Evolutionary conservation across 345 rosid species (phyloP).

Genomic region (Erodium maritimum): DNA sequence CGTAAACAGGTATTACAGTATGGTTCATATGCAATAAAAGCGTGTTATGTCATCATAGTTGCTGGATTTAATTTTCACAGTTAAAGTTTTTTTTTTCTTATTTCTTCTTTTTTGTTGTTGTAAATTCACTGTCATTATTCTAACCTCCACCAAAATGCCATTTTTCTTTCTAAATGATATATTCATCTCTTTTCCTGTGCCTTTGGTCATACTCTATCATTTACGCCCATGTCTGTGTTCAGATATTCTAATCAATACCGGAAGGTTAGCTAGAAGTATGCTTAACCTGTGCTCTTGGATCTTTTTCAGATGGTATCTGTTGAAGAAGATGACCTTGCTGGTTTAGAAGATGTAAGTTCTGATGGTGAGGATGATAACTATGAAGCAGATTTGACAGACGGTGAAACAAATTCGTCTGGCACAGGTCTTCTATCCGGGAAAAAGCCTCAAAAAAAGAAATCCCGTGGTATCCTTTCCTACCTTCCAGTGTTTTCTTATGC

Average conservation of each 20-base stretch:
- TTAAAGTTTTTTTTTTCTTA: neutral
- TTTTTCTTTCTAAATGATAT: no score
- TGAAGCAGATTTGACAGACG: slow-evolving; percentile 83
- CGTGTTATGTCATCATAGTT: neutral
- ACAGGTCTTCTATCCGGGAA: slow-evolving; percentile 61
- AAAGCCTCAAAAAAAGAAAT: slow-evolving; percentile 65
- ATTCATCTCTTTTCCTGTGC: neutral
- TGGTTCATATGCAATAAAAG: neutral
- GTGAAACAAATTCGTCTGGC: slow-evolving; percentile 67
- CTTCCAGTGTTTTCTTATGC: neutral
- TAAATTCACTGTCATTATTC: neutral
- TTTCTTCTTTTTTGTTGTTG: neutral
- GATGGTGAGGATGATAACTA: slow-evolving; percentile 94
- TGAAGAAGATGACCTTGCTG: slow-evolving; percentile 99
- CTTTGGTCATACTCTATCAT: neutral
- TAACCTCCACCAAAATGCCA: neutral
- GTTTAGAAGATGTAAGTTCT: slow-evolving; percentile 92
- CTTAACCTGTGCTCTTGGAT: neutral
- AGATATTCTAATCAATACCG: neutral
- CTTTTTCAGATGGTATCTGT: slow-evolving; percentile 76
- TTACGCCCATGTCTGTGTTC: neutral
- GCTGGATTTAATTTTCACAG: neutral
- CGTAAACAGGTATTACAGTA: slow-evolving; percentile 68
- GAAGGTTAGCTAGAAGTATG: no score
- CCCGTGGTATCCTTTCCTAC: slow-evolving; percentile 43